Conservation (phyloP, 495 filamentous ascomycete species). For the Penicillium tannophilum region DNA sequence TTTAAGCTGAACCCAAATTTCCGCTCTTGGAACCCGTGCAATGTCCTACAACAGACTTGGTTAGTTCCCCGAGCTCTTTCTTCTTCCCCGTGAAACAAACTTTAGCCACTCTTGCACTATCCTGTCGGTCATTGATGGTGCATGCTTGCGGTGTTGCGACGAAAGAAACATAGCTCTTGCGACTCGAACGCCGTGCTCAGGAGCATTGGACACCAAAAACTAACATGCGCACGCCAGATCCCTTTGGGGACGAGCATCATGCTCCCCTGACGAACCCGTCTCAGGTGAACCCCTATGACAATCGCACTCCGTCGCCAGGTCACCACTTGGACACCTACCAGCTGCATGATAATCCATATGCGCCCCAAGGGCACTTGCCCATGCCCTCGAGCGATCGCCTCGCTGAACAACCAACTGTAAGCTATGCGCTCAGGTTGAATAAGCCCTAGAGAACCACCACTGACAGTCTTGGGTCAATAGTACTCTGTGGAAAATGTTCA, state of each 20-base stretch:
- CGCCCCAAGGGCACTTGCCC: conserved; percentile 55
- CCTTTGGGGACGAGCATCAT: conserved; percentile 61
- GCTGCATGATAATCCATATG: conserved; percentile 68
- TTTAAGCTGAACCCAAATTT: conserved; percentile 24
- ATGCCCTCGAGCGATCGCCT: conserved; percentile 74
- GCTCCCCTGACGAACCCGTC: conserved; percentile 52
- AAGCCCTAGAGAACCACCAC: neutral
- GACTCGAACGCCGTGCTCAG: conserved; percentile 6
- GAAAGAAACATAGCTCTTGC: neutral
- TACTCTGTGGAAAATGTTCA: conserved; percentile 82
- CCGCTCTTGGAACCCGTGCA: conserved; percentile 12
- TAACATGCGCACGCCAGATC: conserved; percentile 36
- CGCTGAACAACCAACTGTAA: conserved; percentile 71
- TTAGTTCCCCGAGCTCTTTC: conserved; percentile 44
- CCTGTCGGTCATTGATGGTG: conserved; percentile 25
- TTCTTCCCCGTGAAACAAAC: neutral
- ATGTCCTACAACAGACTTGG: conserved; percentile 73
- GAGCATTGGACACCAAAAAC: conserved; percentile 10
- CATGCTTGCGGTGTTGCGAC: conserved; percentile 10
- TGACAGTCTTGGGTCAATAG: conserved; percentile 30
- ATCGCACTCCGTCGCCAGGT: conserved; percentile 55
- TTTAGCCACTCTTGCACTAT: conserved; percentile 11
- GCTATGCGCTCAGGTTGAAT: conserved; percentile 28
- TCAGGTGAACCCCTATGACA: conserved; percentile 49
- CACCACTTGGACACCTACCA: conserved; percentile 69